A percentile compares a stretch with the other conserved stretches of the same genome.
Conservation (phyloP, 31 red algal species). For the Porphyra umbilicalis region DNA sequence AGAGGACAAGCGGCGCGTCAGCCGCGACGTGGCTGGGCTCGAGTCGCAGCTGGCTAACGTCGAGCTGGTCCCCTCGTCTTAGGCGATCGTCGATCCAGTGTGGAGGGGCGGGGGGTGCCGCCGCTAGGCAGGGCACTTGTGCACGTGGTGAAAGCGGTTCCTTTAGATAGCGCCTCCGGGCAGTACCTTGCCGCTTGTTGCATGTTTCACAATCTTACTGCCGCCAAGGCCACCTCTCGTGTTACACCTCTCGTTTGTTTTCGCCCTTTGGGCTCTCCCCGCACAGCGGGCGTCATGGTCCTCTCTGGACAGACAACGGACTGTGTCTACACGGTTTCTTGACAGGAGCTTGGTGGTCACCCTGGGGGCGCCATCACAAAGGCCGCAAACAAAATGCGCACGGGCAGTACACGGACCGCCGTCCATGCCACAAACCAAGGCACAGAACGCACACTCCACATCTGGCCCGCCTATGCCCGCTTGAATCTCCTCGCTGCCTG, state of each 20-base stretch:
- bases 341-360: no score
- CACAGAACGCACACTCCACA: no score
- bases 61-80: background rate
- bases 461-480: background rate
- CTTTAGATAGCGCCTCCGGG: background rate
- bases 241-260: no score
- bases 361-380: no score
- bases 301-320: no score
- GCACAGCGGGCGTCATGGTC: no score
- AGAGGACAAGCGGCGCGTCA: background rate
- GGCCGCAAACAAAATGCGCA: no score
- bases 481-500: background rate
- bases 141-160: background rate
- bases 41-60: background rate
- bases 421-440: no score
- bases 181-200: background rate
- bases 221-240: no score
- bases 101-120: background rate
- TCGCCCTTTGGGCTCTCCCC: no score
- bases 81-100: background rate
- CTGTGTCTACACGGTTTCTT: no score
- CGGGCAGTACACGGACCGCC: no score
- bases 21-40: background rate
- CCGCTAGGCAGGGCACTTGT: background rate
- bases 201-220: background rate